These are phyloP conservation scores for Ilyonectria destructans DNA, from an alignment of 2,329 filamentous ascomycete genomes.

Conservation along the genomic window DNA sequence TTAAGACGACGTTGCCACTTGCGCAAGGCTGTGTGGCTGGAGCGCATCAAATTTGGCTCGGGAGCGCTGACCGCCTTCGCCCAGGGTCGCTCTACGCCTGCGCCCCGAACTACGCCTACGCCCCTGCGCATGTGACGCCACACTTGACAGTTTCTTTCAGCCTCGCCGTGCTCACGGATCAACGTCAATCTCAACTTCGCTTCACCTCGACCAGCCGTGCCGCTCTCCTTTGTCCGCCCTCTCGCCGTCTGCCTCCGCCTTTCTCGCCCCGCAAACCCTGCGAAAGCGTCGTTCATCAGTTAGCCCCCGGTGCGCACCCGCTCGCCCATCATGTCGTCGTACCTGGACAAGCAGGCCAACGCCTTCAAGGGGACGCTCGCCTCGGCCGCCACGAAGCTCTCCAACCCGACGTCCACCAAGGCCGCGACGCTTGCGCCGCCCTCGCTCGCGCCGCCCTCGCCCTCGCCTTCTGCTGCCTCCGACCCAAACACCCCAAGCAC, in stretches of 20 bases:
- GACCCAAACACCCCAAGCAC: constrained; percentile 76
- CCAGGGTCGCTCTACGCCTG: background rate
- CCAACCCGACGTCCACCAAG: constrained; percentile 61
- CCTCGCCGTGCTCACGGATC: constrained; percentile 44
- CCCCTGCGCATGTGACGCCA: constrained; percentile 32
- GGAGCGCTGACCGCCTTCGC: constrained; percentile 1
- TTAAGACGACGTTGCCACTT: constrained; percentile 1
- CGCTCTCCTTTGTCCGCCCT: constrained; percentile 34
- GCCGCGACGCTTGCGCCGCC: constrained; percentile 48
- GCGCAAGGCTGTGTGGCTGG: constrained; percentile 25
- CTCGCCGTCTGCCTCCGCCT: constrained; percentile 3
- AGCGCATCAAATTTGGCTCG: background rate
- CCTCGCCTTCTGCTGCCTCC: constrained; percentile 72
- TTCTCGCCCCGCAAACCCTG: constrained; percentile 2
- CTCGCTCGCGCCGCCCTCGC: constrained; percentile 72
- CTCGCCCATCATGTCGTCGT: constrained; percentile 69
- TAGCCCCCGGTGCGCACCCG: constrained; percentile 31
- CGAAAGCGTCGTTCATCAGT: constrained; percentile 22
- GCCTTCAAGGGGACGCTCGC: constrained; percentile 75
- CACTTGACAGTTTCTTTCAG: constrained; percentile 38
- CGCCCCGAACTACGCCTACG: background rate
- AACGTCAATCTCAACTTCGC: constrained; percentile 43
- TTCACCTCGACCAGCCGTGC: constrained; percentile 13
- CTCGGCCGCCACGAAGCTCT: constrained; percentile 76
- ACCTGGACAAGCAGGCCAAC: constrained; percentile 77